phyloP scores from a whole-genome alignment of 371 early-diverging fungal species.

The Syncephalastrum monosporum region DNA sequence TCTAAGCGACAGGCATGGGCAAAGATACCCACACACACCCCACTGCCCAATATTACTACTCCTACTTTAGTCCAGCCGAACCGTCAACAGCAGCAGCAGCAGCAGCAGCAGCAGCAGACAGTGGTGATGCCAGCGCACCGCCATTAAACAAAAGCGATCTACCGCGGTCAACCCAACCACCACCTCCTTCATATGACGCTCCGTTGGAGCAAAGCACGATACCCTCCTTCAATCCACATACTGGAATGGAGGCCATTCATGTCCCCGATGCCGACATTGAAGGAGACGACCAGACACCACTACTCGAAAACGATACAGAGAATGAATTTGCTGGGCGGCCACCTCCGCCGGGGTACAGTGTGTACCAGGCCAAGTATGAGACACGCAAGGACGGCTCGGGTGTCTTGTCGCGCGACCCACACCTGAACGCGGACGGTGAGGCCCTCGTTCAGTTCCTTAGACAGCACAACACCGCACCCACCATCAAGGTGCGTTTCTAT shows the following conservation, averaged over 20 bases:
- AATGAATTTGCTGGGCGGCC: conserved; percentile 32
- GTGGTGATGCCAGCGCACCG: conserved; percentile 7
- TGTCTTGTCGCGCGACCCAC: conserved; percentile 33
- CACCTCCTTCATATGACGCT: too few species aligned
- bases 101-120: conserved; percentile 6
- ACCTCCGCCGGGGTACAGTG: conserved; percentile 40
- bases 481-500: conserved; percentile 33
- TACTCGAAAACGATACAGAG: conserved; percentile 8
- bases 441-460: conserved; percentile 42
- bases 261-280: too few species aligned
- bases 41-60: too few species aligned
- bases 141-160: too few species aligned
- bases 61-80: too few species aligned
- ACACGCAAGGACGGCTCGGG: conserved; percentile 9
- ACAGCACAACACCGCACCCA: conserved; percentile 40
- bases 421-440: conserved; percentile 46
- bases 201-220: too few species aligned
- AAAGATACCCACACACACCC: too few species aligned
- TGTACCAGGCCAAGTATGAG: conserved; percentile 29
- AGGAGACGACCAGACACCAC: not conserved
- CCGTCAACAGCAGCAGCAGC: too few species aligned
- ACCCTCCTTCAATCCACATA: too few species aligned
- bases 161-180: too few species aligned
- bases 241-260: too few species aligned
- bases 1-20: too few species aligned